A percentile compares a stretch with the other conserved stretches of the same genome.
Evolutionary conservation across 345 rosid species (phyloP).

Genomic region (Syzygium grande): DNA sequence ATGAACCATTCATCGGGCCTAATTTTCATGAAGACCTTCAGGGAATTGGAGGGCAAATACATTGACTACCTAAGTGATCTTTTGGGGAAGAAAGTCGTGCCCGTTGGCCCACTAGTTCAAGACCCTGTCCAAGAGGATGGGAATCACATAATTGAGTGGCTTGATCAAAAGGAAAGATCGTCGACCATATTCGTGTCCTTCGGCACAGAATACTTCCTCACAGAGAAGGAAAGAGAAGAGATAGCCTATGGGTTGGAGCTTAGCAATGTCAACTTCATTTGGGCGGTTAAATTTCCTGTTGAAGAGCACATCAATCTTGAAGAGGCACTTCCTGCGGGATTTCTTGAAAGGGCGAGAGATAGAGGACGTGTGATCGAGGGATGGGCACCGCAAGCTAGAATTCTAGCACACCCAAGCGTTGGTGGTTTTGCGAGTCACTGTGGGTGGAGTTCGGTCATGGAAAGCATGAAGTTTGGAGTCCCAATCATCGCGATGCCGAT

Average conservation of each 20-base stretch:
- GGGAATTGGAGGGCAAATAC: constrained; percentile 25
- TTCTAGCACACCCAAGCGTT: constrained; percentile 5
- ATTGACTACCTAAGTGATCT: constrained; percentile 8
- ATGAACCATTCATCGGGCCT: neutral
- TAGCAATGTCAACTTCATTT: constrained; percentile 21
- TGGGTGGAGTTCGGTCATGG: constrained; percentile 25
- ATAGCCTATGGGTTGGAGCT: constrained; percentile 24
- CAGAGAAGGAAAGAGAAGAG: constrained; percentile 16
- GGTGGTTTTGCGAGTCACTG: constrained; percentile 25
- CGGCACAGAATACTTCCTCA: constrained; percentile 24
- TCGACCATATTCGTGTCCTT: constrained; percentile 27
- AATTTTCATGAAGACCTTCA: constrained; percentile 12
- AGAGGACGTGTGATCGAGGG: constrained; percentile 17
- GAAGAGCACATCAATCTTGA: constrained; percentile 5
- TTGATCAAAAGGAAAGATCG: constrained; percentile 3
- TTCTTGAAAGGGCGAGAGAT: constrained; percentile 10
- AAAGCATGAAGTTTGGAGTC: constrained; percentile 14
- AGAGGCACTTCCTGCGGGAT: constrained; percentile 19
- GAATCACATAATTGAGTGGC: constrained; percentile 16
- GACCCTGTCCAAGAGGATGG: neutral
- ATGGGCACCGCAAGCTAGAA: constrained; percentile 29
- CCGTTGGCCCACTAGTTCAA: constrained; percentile 24
- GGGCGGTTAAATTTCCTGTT: constrained; percentile 17
- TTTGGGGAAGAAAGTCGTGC: constrained; percentile 14
- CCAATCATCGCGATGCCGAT: constrained; percentile 21